A percentile compares a stretch with the other conserved stretches of the same genome.
Conservation (phyloP, 345 rosid species). For the Eucalyptus virginea region DNA sequence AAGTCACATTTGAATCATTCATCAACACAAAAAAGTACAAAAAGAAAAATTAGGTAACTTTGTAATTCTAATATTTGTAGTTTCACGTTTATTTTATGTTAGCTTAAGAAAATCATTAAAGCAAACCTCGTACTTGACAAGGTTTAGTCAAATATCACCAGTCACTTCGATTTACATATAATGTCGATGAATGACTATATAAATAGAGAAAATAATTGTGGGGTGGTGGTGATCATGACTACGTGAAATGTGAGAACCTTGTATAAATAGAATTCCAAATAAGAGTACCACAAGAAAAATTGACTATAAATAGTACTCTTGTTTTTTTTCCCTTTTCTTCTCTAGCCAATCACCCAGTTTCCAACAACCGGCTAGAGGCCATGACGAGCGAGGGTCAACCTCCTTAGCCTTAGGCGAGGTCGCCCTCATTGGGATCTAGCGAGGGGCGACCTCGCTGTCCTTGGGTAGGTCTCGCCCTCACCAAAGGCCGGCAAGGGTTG, state of each 20-base stretch:
- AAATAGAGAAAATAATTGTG: neutral
- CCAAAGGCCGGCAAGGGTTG: fast-evolving
- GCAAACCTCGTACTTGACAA: neutral
- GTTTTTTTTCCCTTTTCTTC: no score
- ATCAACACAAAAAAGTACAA: neutral
- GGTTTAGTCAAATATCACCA: neutral
- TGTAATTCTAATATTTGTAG: neutral
- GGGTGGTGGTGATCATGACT: neutral
- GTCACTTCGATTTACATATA: neutral
- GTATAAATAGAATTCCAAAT: neutral
- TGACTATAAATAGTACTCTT: neutral
- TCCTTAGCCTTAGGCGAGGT: no score
- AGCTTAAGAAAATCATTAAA: neutral
- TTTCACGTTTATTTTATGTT: neutral
- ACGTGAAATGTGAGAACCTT: neutral
- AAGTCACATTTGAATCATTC: neutral
- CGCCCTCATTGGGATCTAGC: fast-evolving
- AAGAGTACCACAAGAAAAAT: no score
- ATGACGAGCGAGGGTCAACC: fast-evolving
- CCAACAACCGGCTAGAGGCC: fast-evolving
- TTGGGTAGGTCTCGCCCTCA: no score
- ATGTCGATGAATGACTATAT: neutral
- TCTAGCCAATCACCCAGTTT: no score
- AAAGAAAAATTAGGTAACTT: neutral
- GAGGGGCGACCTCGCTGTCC: no score